Base-by-base conservation (phyloP, 768 basidiomycete species). In the Agrocybe pediades region DNA sequence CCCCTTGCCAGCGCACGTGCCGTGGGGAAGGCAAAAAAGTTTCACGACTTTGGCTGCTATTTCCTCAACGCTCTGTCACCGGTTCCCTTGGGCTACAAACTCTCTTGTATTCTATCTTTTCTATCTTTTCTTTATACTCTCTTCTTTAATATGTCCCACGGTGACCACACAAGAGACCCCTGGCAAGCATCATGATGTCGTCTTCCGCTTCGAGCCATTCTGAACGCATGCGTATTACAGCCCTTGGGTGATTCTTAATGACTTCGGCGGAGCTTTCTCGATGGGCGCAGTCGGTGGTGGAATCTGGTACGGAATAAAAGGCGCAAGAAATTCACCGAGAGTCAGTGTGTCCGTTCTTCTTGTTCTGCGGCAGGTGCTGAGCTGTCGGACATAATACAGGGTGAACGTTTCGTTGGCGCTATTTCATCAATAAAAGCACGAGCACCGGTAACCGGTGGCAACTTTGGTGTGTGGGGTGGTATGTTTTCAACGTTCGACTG, bases 401-500 rank as follows among this genome's bases (percentile, higher is more conserved):
- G 97, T 17, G 97, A 98, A 71, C 90, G 95, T 42, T 80, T 96
- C 49, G 84, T 94, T 46, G 96, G 96, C 40, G 95, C 96, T 30
- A 77, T 98, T 54, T 94, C 95, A 29, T 94, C 94, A 29, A 92
- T 98, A 77, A 98, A 98, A 78, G 95, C 97, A 20, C 85, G 97
- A 52, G 96, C 97, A 56, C 97, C 97, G 3, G 97, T 99, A 23
- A 94, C 95, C 9, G 97, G 97, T 46, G 97, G 96, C 24, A 96
- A 98, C 74, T 97, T 96, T 68, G 89, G 90, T 63, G 88, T 92
- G 15, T 93, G 92, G 90, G 92, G 96, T 68, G 97, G 96, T 61
- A 90, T 99, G 86, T 99, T 99, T 71, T 98, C 95, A 41, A 91
- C 93, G 27, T 99, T 97, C 62, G 97, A 98, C 71, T 99, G 97